These are phyloP conservation scores for Fusarium pseudonygamai DNA, from an alignment of 2,329 filamentous ascomycete species.

Conservation along the genomic window DNA sequence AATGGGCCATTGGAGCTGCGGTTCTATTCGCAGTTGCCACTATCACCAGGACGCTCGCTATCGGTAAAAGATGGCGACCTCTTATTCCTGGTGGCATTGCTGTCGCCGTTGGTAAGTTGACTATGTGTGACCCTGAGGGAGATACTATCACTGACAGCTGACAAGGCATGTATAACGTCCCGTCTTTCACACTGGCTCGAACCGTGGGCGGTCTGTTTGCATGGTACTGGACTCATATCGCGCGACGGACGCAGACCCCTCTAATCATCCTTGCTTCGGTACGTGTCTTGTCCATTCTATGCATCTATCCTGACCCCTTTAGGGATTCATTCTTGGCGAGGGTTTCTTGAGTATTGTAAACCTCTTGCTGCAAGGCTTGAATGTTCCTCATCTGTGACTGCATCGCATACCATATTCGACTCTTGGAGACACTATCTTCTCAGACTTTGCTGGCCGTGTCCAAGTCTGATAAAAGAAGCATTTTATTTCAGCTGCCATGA, in stretches of 20 bases:
- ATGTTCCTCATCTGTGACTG: slow-evolving; percentile 75
- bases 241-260: slow-evolving; percentile 70
- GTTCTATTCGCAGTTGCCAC: slow-evolving; percentile 78
- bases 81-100: slow-evolving; percentile 93
- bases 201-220: slow-evolving; percentile 79
- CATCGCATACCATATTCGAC: not conserved
- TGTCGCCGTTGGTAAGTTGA: slow-evolving; percentile 79
- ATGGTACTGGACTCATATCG: slow-evolving; percentile 77
- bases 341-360: slow-evolving; percentile 94
- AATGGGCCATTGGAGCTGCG: slow-evolving; percentile 81
- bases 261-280: slow-evolving; percentile 87
- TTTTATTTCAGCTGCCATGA: slow-evolving; percentile 61
- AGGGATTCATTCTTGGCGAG: slow-evolving; percentile 91
- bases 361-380: slow-evolving; percentile 78
- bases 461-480: not conserved
- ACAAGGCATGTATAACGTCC: slow-evolving; percentile 94
- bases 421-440: not conserved
- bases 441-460: not conserved
- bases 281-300: slow-evolving; percentile 42
- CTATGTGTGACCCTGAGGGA: not conserved
- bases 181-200: slow-evolving; percentile 91
- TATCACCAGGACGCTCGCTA: slow-evolving; percentile 69
- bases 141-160: slow-evolving; percentile 18
- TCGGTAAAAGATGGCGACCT: slow-evolving; percentile 71
- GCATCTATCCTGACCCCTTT: slow-evolving; percentile 12